A percentile compares a stretch with the other conserved stretches of the same genome.
Conservation (phyloP, 495 filamentous ascomycete genomes). For the Glarea lozoyensis region DNA sequence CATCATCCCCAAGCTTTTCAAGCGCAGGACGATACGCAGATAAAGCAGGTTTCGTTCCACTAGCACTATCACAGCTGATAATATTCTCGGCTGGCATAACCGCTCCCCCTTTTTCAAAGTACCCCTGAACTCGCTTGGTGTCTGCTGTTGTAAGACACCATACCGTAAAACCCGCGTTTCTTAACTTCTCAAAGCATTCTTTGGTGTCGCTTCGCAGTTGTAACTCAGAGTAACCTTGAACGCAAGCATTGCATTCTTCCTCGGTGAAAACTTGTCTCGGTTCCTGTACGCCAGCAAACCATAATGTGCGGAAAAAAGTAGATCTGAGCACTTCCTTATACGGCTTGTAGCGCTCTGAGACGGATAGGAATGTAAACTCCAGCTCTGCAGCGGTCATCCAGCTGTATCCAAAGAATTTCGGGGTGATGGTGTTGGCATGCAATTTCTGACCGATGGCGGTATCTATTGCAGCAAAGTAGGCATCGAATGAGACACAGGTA, state of each 20-base stretch:
- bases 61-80: constrained; percentile 27
- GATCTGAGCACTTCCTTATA: constrained; percentile 27
- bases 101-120: constrained; percentile 27
- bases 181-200: constrained; percentile 26
- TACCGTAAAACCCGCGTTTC: constrained; percentile 29
- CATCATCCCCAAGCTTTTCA: constrained; percentile 5
- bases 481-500: constrained; percentile 33
- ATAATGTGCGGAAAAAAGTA: constrained; percentile 32
- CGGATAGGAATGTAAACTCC: constrained; percentile 33
- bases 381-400: constrained; percentile 35
- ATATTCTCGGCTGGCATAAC: constrained; percentile 33
- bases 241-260: constrained; percentile 23
- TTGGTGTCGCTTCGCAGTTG: constrained; percentile 22
- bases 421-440: constrained; percentile 23
- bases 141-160: constrained; percentile 37
- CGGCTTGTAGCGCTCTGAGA: constrained; percentile 29
- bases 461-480: constrained; percentile 22
- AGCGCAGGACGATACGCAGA: constrained; percentile 23
- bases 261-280: constrained; percentile 31
- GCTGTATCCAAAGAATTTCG: constrained; percentile 29
- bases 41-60: constrained; percentile 27
- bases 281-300: constrained; percentile 27
- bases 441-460: constrained; percentile 23
- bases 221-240: constrained; percentile 25
- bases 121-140: constrained; percentile 27